A percentile compares a stretch with the other conserved stretches of the same genome.
These are phyloP conservation scores for Erucastrum elatum DNA, from an alignment of 345 rosid species.

Conservation along the genomic window DNA sequence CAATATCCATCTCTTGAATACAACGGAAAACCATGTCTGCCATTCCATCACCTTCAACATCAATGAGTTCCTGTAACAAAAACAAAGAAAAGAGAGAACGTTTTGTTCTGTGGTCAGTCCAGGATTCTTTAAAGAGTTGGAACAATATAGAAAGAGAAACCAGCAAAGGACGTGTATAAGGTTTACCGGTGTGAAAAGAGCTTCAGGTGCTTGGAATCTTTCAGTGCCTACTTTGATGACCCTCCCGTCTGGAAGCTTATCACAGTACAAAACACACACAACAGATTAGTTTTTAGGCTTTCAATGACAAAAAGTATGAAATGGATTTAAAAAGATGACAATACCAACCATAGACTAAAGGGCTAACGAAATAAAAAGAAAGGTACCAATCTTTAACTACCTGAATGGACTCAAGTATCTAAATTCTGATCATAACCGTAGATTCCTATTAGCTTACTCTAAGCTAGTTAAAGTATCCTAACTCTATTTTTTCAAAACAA, in stretches of 20 bases:
- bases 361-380: neutral
- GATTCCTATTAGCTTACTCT: neutral
- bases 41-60: slow-evolving; percentile 99
- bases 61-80: slow-evolving; percentile 70
- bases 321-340: neutral
- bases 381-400: neutral
- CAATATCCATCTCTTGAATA: slow-evolving; percentile 99
- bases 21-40: slow-evolving; percentile 99
- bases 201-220: slow-evolving; percentile 98
- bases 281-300: neutral
- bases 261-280: neutral
- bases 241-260: slow-evolving; percentile 96
- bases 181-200: slow-evolving; percentile 91
- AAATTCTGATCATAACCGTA: neutral
- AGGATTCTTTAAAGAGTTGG: neutral
- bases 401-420: neutral
- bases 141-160: neutral
- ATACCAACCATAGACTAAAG: neutral
- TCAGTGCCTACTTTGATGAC: slow-evolving; percentile 97
- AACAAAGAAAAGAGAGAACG: slow-evolving; percentile 16
- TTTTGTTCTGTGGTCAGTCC: slow-evolving; percentile 3
- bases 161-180: slow-evolving; percentile 1
- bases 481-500: neutral
- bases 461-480: neutral
- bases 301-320: neutral